Percentiles rank a stretch among this genome's conserved stretches.
These are phyloP conservation scores for Barbatosphaeria neglecta DNA, from an alignment of 495 filamentous ascomycete species.

Conservation along the genomic window DNA sequence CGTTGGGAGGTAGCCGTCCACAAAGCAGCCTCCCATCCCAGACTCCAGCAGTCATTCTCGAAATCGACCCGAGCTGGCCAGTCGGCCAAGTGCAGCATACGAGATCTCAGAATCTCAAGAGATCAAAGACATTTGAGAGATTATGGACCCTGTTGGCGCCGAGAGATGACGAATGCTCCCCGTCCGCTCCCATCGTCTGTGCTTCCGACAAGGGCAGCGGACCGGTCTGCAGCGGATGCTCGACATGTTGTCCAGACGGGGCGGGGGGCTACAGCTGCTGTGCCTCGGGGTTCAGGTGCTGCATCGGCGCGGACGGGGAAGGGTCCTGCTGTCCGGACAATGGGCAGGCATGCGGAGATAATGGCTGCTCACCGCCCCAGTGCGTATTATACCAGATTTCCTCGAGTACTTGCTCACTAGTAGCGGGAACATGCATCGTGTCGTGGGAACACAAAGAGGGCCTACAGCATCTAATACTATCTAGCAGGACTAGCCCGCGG, in stretches of 20 bases:
- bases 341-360: not conserved
- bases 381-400: not conserved
- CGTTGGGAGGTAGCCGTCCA: too few relatives aligned
- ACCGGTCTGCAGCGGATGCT: slow-evolving; percentile 1
- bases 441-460: too few relatives aligned
- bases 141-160: not conserved
- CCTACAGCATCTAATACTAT: too few relatives aligned
- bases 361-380: not conserved
- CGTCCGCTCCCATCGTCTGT: not conserved
- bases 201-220: not conserved
- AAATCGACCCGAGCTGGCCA: not conserved
- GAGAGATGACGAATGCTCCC: not conserved
- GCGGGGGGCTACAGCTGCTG: slow-evolving; percentile 2
- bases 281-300: slow-evolving; percentile 6
- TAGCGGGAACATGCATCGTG: not conserved
- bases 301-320: not conserved
- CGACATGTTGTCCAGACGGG: slow-evolving; percentile 2
- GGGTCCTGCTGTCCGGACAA: slow-evolving; percentile 2
- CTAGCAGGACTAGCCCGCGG: not conserved
- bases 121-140: too few relatives aligned
- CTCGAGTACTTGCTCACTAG: not conserved
- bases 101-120: too few relatives aligned
- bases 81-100: not conserved
- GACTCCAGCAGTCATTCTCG: not conserved
- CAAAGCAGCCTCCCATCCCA: not conserved